Conservation (phyloP, 2,329 filamentous ascomycete genomes). For the Colletotrichum siamense region DNA sequence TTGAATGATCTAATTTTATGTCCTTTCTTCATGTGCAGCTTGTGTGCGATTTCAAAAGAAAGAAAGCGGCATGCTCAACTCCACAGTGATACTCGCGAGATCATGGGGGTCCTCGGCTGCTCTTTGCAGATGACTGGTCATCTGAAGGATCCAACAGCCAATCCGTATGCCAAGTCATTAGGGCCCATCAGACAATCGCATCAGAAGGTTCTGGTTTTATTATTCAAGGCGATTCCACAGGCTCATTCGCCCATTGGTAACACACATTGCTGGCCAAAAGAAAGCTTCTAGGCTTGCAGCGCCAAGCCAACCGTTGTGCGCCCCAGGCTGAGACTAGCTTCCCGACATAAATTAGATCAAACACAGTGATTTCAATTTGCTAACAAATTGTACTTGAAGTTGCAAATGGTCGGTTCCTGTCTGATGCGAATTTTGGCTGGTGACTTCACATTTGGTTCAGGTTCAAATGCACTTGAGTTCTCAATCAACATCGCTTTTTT, state of each 20-base stretch:
- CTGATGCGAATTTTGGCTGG: accelerated
- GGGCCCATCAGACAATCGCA: neutral
- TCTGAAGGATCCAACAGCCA: neutral
- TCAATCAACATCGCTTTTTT: accelerated
- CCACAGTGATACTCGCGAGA: neutral
- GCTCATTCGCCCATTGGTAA: neutral
- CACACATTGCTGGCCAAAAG: neutral
- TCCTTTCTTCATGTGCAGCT: neutral
- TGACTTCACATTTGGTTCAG: accelerated
- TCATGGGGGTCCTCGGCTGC: neutral
- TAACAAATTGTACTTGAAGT: neutral
- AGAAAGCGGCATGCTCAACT: neutral
- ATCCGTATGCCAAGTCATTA: neutral
- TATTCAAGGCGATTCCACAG: neutral
- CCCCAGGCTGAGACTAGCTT: neutral
- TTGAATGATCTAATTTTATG: neutral
- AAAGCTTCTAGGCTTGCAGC: neutral
- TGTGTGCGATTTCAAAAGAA: neutral
- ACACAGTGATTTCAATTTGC: neutral
- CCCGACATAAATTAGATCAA: neutral
- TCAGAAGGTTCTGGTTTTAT: neutral
- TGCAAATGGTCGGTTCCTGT: neutral
- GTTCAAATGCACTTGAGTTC: neutral
- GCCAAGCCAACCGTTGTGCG: neutral
- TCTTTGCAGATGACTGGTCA: neutral